Conservation (phyloP, 805 yeast species). For the Saturnispora saitoi region DNA sequence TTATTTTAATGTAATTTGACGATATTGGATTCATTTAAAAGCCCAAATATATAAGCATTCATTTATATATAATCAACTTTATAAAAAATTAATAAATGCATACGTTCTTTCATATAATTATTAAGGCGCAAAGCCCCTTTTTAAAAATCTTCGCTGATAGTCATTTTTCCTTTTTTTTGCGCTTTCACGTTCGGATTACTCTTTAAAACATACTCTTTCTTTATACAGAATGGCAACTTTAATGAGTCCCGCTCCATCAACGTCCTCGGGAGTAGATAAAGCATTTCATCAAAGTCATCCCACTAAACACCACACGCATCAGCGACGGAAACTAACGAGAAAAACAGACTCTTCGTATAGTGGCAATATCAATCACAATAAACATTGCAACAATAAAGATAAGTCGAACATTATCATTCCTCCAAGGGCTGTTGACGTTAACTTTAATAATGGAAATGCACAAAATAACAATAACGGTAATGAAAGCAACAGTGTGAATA, state of each 20-base stretch:
- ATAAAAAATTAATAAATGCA: too few relatives aligned
- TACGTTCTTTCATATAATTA: too few relatives aligned
- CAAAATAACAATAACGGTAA: slow-evolving; percentile 9
- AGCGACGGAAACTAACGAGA: background rate
- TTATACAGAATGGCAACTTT: slow-evolving; percentile 3
- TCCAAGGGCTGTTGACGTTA: slow-evolving; percentile 24
- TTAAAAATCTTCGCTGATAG: too few relatives aligned
- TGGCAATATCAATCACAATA: slow-evolving; percentile 23
- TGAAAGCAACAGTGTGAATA: background rate
- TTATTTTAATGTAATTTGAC: background rate
- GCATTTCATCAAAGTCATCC: background rate
- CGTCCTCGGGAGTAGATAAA: background rate
- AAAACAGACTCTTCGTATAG: background rate
- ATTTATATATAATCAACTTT: too few relatives aligned
- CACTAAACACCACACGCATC: background rate
- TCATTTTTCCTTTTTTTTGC: background rate
- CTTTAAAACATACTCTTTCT: background rate
- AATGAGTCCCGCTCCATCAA: slow-evolving; percentile 3
- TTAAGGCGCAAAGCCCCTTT: too few relatives aligned
- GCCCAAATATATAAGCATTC: background rate
- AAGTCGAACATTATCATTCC: slow-evolving; percentile 19
- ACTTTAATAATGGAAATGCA: slow-evolving; percentile 10
- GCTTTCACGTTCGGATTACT: background rate
- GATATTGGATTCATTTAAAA: background rate
- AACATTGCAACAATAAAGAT: slow-evolving; percentile 22